phyloP scores from a whole-genome alignment of 805 yeast species.

The Suhomyces sp. region DNA sequence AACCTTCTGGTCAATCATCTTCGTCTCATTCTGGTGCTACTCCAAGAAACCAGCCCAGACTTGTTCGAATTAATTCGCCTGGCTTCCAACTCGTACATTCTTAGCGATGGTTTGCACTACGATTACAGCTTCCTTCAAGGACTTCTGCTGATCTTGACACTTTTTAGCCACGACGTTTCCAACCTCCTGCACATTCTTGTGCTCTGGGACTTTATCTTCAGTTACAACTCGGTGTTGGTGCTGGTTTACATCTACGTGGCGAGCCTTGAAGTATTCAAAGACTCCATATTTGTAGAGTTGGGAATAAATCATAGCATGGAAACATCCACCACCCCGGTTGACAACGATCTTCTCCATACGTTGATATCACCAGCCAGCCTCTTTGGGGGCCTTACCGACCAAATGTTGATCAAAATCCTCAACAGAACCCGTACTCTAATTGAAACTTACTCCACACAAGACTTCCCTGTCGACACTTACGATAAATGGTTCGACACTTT shows the following conservation, averaged over 20 bases:
- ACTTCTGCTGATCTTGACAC: slow-evolving; percentile 71
- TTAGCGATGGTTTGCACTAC: slow-evolving; percentile 24
- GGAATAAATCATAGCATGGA: background rate
- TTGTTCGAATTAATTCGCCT: slow-evolving; percentile 44
- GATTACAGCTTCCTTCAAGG: slow-evolving; percentile 51
- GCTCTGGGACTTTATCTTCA: slow-evolving; percentile 68
- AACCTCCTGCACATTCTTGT: slow-evolving; percentile 47
- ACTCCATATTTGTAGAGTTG: slow-evolving; percentile 34
- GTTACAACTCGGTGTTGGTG: slow-evolving; percentile 51
- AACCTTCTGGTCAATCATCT: slow-evolving; percentile 65
- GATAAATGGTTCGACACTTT: slow-evolving; percentile 34
- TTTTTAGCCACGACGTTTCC: slow-evolving; percentile 69
- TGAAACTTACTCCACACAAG: slow-evolving; percentile 21
- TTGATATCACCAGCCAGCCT: slow-evolving; percentile 31
- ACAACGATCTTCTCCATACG: slow-evolving; percentile 31
- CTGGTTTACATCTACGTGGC: slow-evolving; percentile 63
- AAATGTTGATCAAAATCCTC: slow-evolving; percentile 24
- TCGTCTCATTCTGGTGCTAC: slow-evolving; percentile 59
- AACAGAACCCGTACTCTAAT: slow-evolving; percentile 24
- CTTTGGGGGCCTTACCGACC: slow-evolving; percentile 26
- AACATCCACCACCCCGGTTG: background rate
- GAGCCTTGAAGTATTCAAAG: slow-evolving; percentile 45
- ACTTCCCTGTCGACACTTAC: slow-evolving; percentile 19
- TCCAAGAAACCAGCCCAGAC: slow-evolving; percentile 47
- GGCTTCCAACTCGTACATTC: slow-evolving; percentile 21